Base-by-base conservation (phyloP, 78 protist genomes). In the Dictyostelium capitatum region DNA sequence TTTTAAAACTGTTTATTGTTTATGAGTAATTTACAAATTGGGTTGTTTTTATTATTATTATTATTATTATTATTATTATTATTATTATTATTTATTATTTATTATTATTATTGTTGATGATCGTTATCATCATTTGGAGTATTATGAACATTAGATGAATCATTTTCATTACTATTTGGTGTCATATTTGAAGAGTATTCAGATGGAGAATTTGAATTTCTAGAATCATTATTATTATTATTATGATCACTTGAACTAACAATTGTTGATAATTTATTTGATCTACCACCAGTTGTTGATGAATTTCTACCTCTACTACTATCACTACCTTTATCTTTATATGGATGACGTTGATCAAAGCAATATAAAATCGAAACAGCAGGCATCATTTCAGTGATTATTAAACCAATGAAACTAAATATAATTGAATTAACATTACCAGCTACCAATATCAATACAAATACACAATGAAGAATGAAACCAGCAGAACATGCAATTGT, bases 341-440 rank as follows among this genome's bases (percentile, higher is more conserved):
- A 51, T 51, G 56, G 56, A 67, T 32, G 7, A 67, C 75, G 75
- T 67, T 67, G 75, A 32, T 67, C 75, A 15, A 67, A 67, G 6
- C 50, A 67, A 23, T 15, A 67, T 32, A 67, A 67, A 6, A 67
- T 67, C 7, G 43, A 28, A 32, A 32, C 9, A 0, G 72, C 72
- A 12, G 84, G 84, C 9, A 79, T 56, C 3, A 56, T 20, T 56
- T 79, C 84, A 11, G 84, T 79, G n/a, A 79, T 19, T 32, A 79
- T 37, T 20, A 79, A 56, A 56, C 67, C 25, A 56, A 79, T 37
- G 23, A 51, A 56, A 23, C 59, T 56, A 17, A 79, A 79, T 19
- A 41, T 14, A 17, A 79, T 79, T 23, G 69, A 46, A 5, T 25
- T 37, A 37, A 41, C 64, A 37, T 51, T 41, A 6, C 25, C 84